These are phyloP conservation scores for Aspergillus ostianus DNA, from an alignment of 495 filamentous ascomycete species.

Conservation along the genomic window DNA sequence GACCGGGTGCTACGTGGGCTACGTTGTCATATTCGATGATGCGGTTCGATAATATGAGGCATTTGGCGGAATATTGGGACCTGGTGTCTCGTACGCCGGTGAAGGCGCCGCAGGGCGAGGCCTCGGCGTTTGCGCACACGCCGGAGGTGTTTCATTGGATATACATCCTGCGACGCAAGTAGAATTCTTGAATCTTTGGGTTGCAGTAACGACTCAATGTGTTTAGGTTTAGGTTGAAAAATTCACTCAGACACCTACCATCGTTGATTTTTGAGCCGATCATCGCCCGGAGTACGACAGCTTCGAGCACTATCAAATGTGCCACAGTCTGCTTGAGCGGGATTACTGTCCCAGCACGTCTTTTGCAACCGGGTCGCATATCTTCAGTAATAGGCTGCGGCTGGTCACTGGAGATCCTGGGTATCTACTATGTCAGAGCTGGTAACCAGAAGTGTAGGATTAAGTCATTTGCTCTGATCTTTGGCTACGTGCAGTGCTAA, in stretches of 20 bases:
- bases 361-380: too few relatives aligned
- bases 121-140: slow-evolving; percentile 30
- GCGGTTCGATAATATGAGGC: slow-evolving; percentile 32
- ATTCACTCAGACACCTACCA: background rate
- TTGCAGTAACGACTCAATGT: background rate
- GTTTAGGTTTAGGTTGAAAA: background rate
- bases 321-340: too few relatives aligned
- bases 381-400: too few relatives aligned
- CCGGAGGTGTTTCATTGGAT: slow-evolving; percentile 45
- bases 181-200: slow-evolving; percentile 1
- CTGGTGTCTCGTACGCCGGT: slow-evolving; percentile 34
- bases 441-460: too few relatives aligned
- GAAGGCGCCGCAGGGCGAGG: slow-evolving; percentile 37
- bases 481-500: too few relatives aligned
- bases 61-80: slow-evolving; percentile 30
- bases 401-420: too few relatives aligned
- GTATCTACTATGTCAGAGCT: too few relatives aligned
- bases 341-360: too few relatives aligned
- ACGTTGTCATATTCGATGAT: slow-evolving; percentile 38
- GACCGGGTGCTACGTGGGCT: slow-evolving; percentile 33
- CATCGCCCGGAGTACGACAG: background rate
- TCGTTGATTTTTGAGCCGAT: background rate
- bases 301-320: background rate
- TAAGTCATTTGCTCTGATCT: too few relatives aligned
- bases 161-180: slow-evolving; percentile 38